phyloP scores from a whole-genome alignment of 1,284 basidiomycete genomes.

The Pseudozyma thailandica region DNA sequence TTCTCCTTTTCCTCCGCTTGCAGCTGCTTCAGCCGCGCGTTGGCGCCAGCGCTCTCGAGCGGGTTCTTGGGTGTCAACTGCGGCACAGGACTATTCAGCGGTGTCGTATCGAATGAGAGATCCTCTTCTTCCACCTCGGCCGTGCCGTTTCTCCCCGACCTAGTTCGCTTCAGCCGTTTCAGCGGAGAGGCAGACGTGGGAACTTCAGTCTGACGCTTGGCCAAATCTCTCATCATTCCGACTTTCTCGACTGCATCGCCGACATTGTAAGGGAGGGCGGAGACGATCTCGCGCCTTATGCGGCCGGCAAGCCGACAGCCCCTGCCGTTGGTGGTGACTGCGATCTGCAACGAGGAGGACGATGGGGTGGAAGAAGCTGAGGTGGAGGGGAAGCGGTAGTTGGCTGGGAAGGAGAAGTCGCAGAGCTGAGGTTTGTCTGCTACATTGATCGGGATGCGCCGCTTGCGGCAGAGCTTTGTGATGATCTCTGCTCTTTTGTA shows the following conservation, averaged over 20 bases:
- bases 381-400: conserved; percentile 78
- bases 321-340: conserved; percentile 88
- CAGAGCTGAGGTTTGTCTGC: conserved; percentile 87
- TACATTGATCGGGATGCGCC: conserved; percentile 82
- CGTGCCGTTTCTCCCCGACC: conserved; percentile 19
- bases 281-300: conserved; percentile 83
- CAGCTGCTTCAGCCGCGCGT: conserved; percentile 8
- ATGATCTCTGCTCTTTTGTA: conserved; percentile 51
- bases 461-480: conserved; percentile 44
- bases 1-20: conserved; percentile 19
- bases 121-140: conserved; percentile 59
- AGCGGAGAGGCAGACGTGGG: conserved; percentile 4
- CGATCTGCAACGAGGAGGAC: conserved; percentile 78
- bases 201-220: conserved; percentile 69
- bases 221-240: conserved; percentile 77
- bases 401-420: conserved; percentile 88
- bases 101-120: conserved; percentile 54
- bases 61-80: conserved; percentile 68
- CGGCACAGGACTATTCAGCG: conserved; percentile 82
- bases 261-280: conserved; percentile 78
- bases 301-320: conserved; percentile 87
- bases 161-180: conserved; percentile 23
- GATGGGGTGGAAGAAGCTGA: background rate
- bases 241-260: conserved; percentile 83
- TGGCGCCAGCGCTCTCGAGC: conserved; percentile 15